These are phyloP conservation scores for Mortierella sp. DNA, from an alignment of 371 early-diverging fungal genomes.

Conservation along the genomic window DNA sequence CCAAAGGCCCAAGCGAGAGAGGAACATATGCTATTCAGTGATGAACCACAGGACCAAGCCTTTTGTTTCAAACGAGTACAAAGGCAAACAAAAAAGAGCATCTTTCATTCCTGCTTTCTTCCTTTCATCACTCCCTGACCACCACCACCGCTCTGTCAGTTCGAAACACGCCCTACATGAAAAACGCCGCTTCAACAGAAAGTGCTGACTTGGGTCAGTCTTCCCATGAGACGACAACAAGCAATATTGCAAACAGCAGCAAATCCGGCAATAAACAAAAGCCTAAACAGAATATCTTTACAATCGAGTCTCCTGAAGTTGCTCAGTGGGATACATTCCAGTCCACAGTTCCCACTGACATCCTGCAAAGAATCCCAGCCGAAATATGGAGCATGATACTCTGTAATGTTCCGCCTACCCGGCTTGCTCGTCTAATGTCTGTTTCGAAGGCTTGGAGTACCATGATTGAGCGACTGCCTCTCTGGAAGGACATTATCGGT, in stretches of 20 bases:
- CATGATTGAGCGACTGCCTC: conserved; percentile 1
- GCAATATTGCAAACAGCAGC: not conserved
- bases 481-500: conserved; percentile 6
- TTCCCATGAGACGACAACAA: too few species aligned
- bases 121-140: too few species aligned
- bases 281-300: conserved; percentile 55
- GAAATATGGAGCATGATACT: conserved; percentile 16
- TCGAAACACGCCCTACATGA: too few species aligned
- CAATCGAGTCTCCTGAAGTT: conserved; percentile 7
- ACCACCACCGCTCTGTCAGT: too few species aligned
- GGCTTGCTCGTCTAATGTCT: not conserved
- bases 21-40: too few species aligned
- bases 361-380: not conserved
- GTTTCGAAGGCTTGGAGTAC: conserved; percentile 11
- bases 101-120: too few species aligned
- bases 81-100: too few species aligned
- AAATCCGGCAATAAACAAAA: not conserved
- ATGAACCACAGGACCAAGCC: too few species aligned
- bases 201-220: too few species aligned
- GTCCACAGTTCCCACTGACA: not conserved
- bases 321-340: conserved; percentile 1
- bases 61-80: conserved; percentile 67
- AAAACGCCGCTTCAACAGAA: too few species aligned
- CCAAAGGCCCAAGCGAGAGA: too few species aligned
- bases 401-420: conserved; percentile 7